Evolutionary conservation across 805 yeast genomes (phyloP).

Genomic region (Grigorovia yakushimaensis): DNA sequence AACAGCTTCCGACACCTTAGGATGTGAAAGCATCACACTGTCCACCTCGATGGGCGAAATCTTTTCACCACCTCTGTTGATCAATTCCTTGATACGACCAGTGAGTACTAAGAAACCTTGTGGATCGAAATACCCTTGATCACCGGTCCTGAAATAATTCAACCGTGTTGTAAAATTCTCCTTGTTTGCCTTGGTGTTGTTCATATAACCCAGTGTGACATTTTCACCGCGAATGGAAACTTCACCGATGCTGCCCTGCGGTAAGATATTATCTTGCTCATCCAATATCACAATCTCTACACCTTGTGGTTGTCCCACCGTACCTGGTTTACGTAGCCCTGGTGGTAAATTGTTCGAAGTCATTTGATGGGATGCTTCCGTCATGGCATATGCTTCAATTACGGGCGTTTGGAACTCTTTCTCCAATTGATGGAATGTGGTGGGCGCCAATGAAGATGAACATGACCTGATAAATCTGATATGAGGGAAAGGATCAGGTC

Average conservation of each 20-base stretch:
- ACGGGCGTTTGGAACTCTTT: slow-evolving; percentile 54
- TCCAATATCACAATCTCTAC: slow-evolving; percentile 52
- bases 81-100: slow-evolving; percentile 65
- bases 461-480: slow-evolving; percentile 64
- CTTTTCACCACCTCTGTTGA: slow-evolving; percentile 72
- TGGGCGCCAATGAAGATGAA: slow-evolving; percentile 61
- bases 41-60: slow-evolving; percentile 67
- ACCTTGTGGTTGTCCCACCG: slow-evolving; percentile 67
- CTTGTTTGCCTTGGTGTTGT: slow-evolving; percentile 60
- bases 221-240: slow-evolving; percentile 58
- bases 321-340: slow-evolving; percentile 55
- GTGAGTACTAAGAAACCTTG: slow-evolving; percentile 54
- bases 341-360: slow-evolving; percentile 62
- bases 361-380: slow-evolving; percentile 76
- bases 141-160: slow-evolving; percentile 70
- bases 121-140: slow-evolving; percentile 53
- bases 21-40: slow-evolving; percentile 47
- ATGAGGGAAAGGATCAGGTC: slow-evolving; percentile 42
- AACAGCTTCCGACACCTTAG: slow-evolving; percentile 60
- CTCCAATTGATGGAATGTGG: slow-evolving; percentile 51
- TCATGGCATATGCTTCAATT: slow-evolving; percentile 71
- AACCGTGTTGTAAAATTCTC: slow-evolving; percentile 49
- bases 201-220: slow-evolving; percentile 62
- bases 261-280: slow-evolving; percentile 36
- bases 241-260: slow-evolving; percentile 54